Evolutionary conservation across 2,329 filamentous ascomycete genomes (phyloP), one percentile per base, ranked within the genome.

Genomic region (Fusarium burgessii): DNA sequence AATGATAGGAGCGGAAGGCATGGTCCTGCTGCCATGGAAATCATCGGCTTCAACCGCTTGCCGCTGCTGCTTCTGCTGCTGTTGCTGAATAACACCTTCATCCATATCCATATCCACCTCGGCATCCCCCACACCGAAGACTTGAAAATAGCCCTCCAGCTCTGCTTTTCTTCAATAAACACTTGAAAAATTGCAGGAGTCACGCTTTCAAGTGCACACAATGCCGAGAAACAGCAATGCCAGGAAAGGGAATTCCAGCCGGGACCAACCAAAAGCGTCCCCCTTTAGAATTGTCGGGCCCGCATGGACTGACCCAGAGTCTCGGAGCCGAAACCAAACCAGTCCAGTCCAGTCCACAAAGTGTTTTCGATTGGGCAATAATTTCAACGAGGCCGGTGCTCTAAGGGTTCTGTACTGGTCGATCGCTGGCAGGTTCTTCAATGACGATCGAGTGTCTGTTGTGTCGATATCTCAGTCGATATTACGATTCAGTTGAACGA

Each of bases 121-220:
- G 13, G 27, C 40, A 38, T 46, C 40, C 57, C 52, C 62, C 40
- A 66, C 66, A 36, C 69, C 71, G 54, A 71, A 71, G 43, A 62
- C 69, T 40, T 62, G 58, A 65, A 66, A 75, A 58, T 70, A 74
- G 45, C 46, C 73, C 62, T 59, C 73, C 60, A 72, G 65, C 33
- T 62, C 66, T 54, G 50, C 58, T 59, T 51, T 27, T 56, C 46
- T 58, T 55, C 45, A 61, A 45, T 45, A 43, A 62, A 46, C 29
- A 43, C 47, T n/a, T 25, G 23, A 18, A 14, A 14, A 46, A 47
- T 35, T 23, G 47, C 40, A 35, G 12, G 14, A 33, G 42, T 45
- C 23, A 41, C 41, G 38, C 47, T 66, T 46, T n/a, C 35, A 18
- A 25, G n/a, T 20, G 23, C 17, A 23, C 58, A 11, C 25, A 46